Conservation (phyloP, 106 monocot species). For the Agapanthus africanus region DNA sequence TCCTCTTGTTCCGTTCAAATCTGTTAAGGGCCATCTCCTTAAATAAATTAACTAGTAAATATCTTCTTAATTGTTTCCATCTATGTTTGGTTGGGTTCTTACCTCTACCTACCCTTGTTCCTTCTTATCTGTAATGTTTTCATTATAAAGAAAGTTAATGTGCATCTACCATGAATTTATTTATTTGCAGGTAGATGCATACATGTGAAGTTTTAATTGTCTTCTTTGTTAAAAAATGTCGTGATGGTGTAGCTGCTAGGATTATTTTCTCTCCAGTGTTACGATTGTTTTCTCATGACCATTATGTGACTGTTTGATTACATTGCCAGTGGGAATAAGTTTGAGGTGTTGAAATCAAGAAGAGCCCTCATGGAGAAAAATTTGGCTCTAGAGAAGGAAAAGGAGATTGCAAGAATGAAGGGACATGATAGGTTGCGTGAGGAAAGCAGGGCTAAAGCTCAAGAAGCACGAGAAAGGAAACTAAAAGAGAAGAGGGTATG, state of each 20-base stretch:
- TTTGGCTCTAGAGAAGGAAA: constrained; percentile 12
- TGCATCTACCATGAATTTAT: too few relatives aligned
- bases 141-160: too few relatives aligned
- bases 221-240: too few relatives aligned
- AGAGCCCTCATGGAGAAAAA: constrained; percentile 14
- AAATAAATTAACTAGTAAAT: too few relatives aligned
- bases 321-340: constrained; percentile 8
- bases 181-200: too few relatives aligned
- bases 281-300: background rate
- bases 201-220: too few relatives aligned
- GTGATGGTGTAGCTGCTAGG: background rate
- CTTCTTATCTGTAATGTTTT: too few relatives aligned
- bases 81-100: too few relatives aligned
- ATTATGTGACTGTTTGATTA: background rate
- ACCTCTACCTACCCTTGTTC: too few relatives aligned
- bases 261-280: background rate
- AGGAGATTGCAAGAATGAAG: constrained; percentile 7
- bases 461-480: constrained; percentile 14
- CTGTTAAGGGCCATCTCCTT: too few relatives aligned
- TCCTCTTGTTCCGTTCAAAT: too few relatives aligned
- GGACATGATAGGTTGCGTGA: constrained; percentile 13
- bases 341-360: constrained; percentile 18
- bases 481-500: constrained; percentile 17
- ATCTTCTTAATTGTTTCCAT: too few relatives aligned
- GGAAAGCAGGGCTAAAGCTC: constrained; percentile 3